Percentiles rank a stretch among this genome's conserved stretches.
phyloP scores from a whole-genome alignment of 2,329 filamentous ascomycete species.

The Ilyonectria sp. region DNA sequence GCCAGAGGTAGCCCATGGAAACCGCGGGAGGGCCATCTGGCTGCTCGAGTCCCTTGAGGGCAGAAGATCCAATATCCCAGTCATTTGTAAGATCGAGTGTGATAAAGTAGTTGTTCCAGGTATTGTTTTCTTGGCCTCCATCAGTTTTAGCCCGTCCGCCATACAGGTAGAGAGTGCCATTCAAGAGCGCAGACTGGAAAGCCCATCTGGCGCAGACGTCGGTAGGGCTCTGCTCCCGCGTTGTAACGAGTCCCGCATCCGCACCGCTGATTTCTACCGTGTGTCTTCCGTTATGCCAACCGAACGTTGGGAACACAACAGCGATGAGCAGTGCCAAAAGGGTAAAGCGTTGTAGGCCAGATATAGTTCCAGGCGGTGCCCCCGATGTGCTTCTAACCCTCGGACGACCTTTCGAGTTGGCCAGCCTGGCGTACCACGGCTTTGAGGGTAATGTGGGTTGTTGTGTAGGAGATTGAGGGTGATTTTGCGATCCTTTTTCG shows the following conservation, averaged over 20 bases:
- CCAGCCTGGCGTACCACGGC: slow-evolving; percentile 62
- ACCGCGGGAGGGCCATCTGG: slow-evolving; percentile 80
- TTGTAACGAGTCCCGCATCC: slow-evolving; percentile 62
- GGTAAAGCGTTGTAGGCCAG: slow-evolving; percentile 61
- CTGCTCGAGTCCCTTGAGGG: slow-evolving; percentile 72
- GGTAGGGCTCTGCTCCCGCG: slow-evolving; percentile 46
- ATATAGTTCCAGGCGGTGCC: slow-evolving; percentile 58
- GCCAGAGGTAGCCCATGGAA: slow-evolving; percentile 83
- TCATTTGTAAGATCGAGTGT: slow-evolving; percentile 79
- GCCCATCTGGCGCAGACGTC: slow-evolving; percentile 77
- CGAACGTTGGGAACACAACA: slow-evolving; percentile 64
- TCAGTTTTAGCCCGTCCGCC: slow-evolving; percentile 76
- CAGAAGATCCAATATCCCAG: slow-evolving; percentile 78
- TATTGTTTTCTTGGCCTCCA: slow-evolving; percentile 71
- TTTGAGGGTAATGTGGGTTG: slow-evolving; percentile 42
- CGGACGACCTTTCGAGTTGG: slow-evolving; percentile 56
- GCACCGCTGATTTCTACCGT: slow-evolving; percentile 60
- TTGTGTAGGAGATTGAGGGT: slow-evolving; percentile 28
- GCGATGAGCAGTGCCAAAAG: slow-evolving; percentile 66
- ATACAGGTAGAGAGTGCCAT: slow-evolving; percentile 83
- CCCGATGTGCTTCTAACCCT: slow-evolving; percentile 61
- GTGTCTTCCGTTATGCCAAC: slow-evolving; percentile 57
- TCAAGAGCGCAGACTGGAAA: slow-evolving; percentile 78
- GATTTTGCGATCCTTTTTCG: slow-evolving; percentile 11
- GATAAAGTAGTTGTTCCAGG: slow-evolving; percentile 84